These are phyloP conservation scores for Schrenkiella parvula DNA, from an alignment of 345 rosid species.

Conservation along the genomic window DNA sequence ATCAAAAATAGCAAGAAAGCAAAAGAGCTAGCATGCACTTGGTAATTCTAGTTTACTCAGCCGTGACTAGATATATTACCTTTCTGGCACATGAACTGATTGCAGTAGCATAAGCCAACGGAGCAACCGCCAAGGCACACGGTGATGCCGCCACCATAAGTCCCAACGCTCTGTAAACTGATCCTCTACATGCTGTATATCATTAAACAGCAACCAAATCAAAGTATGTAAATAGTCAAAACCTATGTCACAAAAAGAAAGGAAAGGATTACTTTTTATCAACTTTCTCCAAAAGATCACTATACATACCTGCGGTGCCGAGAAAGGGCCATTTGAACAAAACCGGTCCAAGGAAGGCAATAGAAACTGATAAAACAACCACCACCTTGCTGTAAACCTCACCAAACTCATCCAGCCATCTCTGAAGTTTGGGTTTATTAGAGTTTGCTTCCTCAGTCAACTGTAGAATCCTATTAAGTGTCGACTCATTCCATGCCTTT, in stretches of 20 bases:
- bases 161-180: constrained; percentile 73
- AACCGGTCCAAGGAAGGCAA: constrained; percentile 70
- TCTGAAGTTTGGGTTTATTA: constrained; percentile 80
- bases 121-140: constrained; percentile 93
- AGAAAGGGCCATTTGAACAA: constrained; percentile 81
- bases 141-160: constrained; percentile 90
- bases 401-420: constrained; percentile 92
- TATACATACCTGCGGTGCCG: constrained; percentile 56
- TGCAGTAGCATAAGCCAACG: constrained; percentile 84
- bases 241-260: background rate
- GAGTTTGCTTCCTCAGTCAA: constrained; percentile 85
- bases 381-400: constrained; percentile 80
- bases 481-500: constrained; percentile 81
- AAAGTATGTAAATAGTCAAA: background rate
- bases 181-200: constrained; percentile 72
- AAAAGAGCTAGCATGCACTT: constrained; percentile 6
- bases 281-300: no score
- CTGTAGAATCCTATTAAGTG: constrained; percentile 69
- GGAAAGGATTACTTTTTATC: background rate
- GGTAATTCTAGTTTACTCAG: background rate
- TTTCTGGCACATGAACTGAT: constrained; percentile 85
- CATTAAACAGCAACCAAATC: constrained; percentile 6
- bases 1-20: background rate
- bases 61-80: constrained; percentile 38
- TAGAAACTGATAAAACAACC: constrained; percentile 62